A percentile compares a stretch with the other conserved stretches of the same genome.
phyloP scores from a whole-genome alignment of 345 rosid species.

The Anastatica hierochuntica region DNA sequence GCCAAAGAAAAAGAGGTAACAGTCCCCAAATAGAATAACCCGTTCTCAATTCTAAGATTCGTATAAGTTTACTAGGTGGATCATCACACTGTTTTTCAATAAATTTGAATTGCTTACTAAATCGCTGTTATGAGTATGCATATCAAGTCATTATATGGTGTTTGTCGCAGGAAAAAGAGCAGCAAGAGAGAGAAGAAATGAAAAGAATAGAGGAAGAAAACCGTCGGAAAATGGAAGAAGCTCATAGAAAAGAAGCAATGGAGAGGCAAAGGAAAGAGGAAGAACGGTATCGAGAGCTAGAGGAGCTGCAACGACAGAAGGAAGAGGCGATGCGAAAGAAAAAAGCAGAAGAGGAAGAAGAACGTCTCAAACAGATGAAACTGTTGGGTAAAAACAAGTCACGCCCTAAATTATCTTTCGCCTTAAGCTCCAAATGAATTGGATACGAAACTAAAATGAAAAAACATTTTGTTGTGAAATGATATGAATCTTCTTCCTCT shows the following conservation, averaged over 20 bases:
- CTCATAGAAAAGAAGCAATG: constrained; percentile 77
- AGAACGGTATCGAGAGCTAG: constrained; percentile 67
- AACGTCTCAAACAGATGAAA: constrained; percentile 78
- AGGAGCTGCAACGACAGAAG: constrained; percentile 69
- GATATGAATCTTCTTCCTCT: too few relatives aligned
- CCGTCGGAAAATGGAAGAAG: constrained; percentile 61
- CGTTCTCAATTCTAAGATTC: neutral
- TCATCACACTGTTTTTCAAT: neutral
- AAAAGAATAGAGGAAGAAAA: constrained; percentile 79
- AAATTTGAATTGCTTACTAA: neutral
- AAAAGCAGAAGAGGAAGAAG: constrained; percentile 91
- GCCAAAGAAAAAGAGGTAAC: constrained; percentile 75
- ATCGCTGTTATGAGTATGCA: neutral
- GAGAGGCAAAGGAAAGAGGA: constrained; percentile 85
- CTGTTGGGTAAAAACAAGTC: constrained; percentile 93
- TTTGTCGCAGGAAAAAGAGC: constrained; percentile 54
- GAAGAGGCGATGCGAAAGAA: constrained; percentile 80
- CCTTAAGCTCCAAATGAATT: constrained; percentile 72
- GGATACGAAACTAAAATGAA: too few relatives aligned
- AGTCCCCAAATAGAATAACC: neutral
- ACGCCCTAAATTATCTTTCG: constrained; percentile 86
- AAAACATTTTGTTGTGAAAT: too few relatives aligned
- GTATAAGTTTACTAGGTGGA: neutral
- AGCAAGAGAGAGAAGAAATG: constrained; percentile 59
- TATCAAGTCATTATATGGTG: constrained; percentile 22